phyloP scores from a whole-genome alignment of 2,329 filamentous ascomycete genomes.

The Diplocarpon mali region DNA sequence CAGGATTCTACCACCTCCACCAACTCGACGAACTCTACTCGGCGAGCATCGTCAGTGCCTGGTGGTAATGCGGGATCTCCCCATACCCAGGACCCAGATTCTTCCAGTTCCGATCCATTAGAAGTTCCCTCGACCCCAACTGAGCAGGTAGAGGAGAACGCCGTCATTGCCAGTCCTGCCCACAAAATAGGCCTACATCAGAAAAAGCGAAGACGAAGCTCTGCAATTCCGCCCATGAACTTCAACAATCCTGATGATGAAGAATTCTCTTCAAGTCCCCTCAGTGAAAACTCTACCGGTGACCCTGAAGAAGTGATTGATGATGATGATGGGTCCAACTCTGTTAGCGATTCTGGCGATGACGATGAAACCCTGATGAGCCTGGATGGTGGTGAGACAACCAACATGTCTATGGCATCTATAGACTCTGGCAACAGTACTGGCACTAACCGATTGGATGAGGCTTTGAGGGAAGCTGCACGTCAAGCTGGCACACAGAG shows the following conservation, averaged over 20 bases:
- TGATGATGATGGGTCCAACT: slow-evolving; percentile 42
- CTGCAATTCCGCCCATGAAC: slow-evolving; percentile 52
- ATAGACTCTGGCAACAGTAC: slow-evolving; percentile 45
- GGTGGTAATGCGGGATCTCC: slow-evolving; percentile 16
- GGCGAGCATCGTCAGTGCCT: slow-evolving; percentile 53
- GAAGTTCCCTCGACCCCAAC: slow-evolving; percentile 52
- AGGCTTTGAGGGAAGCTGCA: slow-evolving; percentile 65
- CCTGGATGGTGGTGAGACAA: slow-evolving; percentile 57
- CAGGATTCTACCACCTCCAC: slow-evolving; percentile 76
- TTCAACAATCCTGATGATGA: slow-evolving; percentile 56
- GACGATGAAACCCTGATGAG: slow-evolving; percentile 75
- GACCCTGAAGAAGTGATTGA: slow-evolving; percentile 33
- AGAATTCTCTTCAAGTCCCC: slow-evolving; percentile 65
- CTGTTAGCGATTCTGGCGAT: slow-evolving; percentile 44
- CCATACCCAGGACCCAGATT: slow-evolving; percentile 21
- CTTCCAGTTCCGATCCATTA: slow-evolving; percentile 34
- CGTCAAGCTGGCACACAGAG: slow-evolving; percentile 65
- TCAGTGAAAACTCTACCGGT: slow-evolving; percentile 49
- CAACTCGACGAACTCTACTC: slow-evolving; percentile 61
- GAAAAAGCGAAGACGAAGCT: slow-evolving; percentile 51
- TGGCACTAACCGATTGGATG: slow-evolving; percentile 62
- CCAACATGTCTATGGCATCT: slow-evolving; percentile 55
- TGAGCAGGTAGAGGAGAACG: slow-evolving; percentile 49
- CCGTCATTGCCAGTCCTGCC: slow-evolving; percentile 47
- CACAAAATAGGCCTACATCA: slow-evolving; percentile 55